These are phyloP conservation scores for Syncephalastrum racemosum DNA, from an alignment of 371 early-diverging fungal species.

Conservation along the genomic window DNA sequence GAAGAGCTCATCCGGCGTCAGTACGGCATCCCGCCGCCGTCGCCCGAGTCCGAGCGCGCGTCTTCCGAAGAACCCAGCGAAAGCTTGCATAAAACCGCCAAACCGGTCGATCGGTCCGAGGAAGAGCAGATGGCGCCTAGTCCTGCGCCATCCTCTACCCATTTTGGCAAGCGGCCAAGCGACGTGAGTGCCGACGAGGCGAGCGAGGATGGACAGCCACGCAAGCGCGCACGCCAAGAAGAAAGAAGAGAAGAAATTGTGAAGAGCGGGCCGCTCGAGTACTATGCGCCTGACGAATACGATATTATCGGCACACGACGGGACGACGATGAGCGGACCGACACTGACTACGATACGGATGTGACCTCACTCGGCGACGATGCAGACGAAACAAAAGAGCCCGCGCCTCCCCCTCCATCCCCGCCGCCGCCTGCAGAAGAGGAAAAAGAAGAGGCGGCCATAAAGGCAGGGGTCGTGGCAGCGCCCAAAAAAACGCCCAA, in stretches of 20 bases:
- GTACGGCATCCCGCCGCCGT: no score
- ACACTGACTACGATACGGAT: constrained; percentile 43
- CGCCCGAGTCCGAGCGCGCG: no score
- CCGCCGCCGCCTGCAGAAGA: neutral
- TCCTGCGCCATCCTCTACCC: no score
- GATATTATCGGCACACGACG: constrained; percentile 7
- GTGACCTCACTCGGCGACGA: constrained; percentile 27
- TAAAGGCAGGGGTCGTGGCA: neutral
- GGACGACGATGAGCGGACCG: constrained; percentile 47
- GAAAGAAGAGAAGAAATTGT: constrained; percentile 11
- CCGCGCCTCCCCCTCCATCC: constrained; percentile 1
- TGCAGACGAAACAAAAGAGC: constrained; percentile 17
- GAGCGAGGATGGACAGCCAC: constrained; percentile 4
- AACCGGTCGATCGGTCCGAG: neutral
- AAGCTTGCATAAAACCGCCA: no score
- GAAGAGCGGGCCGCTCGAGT: neutral
- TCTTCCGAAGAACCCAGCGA: no score
- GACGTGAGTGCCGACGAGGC: constrained; percentile 4
- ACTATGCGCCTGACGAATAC: neutral
- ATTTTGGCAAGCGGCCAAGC: no score
- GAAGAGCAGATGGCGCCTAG: constrained; percentile 1
- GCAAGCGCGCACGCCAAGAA: constrained; percentile 4
- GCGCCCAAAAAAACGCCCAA: constrained; percentile 25
- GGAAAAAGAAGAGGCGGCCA: neutral
- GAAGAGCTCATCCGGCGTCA: constrained; percentile 50